These are phyloP conservation scores for Ceratocystis huliohia DNA, from an alignment of 2,329 filamentous ascomycete genomes.

Conservation along the genomic window DNA sequence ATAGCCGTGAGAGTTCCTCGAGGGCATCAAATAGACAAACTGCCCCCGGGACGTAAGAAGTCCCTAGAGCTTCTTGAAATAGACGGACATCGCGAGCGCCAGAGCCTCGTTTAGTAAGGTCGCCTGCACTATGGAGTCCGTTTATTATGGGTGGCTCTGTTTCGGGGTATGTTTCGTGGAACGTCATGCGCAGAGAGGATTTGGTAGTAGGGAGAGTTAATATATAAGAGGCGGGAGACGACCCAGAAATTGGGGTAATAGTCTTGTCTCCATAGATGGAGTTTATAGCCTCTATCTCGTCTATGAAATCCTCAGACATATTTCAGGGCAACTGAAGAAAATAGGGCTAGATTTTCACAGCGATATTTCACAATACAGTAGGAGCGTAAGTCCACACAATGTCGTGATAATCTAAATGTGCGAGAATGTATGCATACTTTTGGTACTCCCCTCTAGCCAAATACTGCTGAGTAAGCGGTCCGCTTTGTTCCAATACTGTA, in stretches of 20 bases:
- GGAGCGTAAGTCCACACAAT: background rate
- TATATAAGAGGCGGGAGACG: slow-evolving; percentile 34
- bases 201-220: slow-evolving; percentile 53
- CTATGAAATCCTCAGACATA: slow-evolving; percentile 49
- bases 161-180: slow-evolving; percentile 62
- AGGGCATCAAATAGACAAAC: slow-evolving; percentile 89
- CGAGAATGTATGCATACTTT: background rate
- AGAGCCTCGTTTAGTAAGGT: slow-evolving; percentile 53
- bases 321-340: background rate
- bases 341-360: background rate
- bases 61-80: slow-evolving; percentile 52
- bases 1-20: slow-evolving; percentile 50
- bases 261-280: slow-evolving; percentile 67
- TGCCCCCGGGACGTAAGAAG: slow-evolving; percentile 57
- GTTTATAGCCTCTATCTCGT: slow-evolving; percentile 72
- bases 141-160: slow-evolving; percentile 55
- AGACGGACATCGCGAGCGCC: slow-evolving; percentile 58
- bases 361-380: too few relatives aligned
- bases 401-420: background rate
- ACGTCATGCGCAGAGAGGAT: slow-evolving; percentile 50
- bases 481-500: background rate
- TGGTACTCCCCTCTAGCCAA: background rate
- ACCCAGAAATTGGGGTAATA: slow-evolving; percentile 34
- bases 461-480: background rate
- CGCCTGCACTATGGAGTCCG: slow-evolving; percentile 66